phyloP scores from a whole-genome alignment of 805 yeast species.

The Candida sithepensis region DNA sequence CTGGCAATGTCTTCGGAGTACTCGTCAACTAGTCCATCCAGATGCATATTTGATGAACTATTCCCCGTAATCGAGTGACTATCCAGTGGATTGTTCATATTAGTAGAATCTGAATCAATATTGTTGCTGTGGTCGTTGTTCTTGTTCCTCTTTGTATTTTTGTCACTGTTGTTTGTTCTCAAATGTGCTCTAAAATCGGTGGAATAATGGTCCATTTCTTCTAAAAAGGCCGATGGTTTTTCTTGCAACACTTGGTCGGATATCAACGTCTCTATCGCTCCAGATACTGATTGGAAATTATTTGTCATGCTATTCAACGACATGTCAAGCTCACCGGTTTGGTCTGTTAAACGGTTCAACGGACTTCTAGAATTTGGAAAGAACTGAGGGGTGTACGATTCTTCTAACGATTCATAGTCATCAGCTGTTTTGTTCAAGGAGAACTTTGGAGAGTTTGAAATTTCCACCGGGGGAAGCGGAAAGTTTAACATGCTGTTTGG shows the following conservation, averaged over 20 bases:
- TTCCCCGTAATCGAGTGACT: too few species aligned
- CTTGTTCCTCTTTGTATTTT: neutral
- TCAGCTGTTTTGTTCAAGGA: neutral
- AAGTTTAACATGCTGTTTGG: neutral
- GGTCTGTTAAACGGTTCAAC: neutral
- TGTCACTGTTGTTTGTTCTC: neutral
- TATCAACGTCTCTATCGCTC: conserved; percentile 18
- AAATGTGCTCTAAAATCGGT: neutral
- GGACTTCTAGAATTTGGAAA: neutral
- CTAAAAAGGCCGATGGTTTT: conserved; percentile 18
- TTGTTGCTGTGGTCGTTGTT: neutral
- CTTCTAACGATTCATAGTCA: conserved; percentile 15
- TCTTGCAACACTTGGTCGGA: conserved; percentile 12
- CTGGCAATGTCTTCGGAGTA: conserved; percentile 37
- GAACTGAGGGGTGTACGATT: conserved; percentile 10
- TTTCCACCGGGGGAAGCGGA: neutral
- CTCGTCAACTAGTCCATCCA: conserved; percentile 23
- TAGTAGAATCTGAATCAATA: neutral
- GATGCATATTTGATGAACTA: neutral
- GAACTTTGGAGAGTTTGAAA: neutral
- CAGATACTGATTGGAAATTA: conserved; percentile 14
- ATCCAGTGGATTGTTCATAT: too few species aligned
- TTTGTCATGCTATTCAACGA: conserved; percentile 1
- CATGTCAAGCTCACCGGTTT: neutral
- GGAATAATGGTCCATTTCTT: conserved; percentile 13